Base-by-base conservation (phyloP, 176 grass and related monocot genomes). In the Oryza rufipogon region DNA sequence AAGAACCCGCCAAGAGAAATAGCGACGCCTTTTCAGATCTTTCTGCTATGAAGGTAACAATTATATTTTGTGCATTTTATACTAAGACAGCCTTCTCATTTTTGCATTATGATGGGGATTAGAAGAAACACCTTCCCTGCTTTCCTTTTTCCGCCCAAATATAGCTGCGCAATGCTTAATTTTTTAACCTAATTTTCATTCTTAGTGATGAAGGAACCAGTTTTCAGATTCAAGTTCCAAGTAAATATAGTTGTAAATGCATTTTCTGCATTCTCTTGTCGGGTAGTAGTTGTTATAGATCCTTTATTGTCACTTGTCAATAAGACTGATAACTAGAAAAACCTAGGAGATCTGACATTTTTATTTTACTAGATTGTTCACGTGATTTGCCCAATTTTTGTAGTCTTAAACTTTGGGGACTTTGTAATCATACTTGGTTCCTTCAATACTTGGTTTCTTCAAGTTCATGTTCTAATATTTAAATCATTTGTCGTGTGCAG, bases 1-100 rank as follows among this genome's bases (percentile, higher is more conserved):
- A 87, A 85, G 91, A 93, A 75, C 75, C 88, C 16, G 20, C 87
- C 12, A 95, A 87, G 76, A 80, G 70, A 84, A 87, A 56, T 79
- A 83, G 46, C 8, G 90, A 96, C 84, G 54, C 91, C 20, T 89
- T 99, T 66, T 94, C 97, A 33, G 91, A 99, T 91, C 88, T 99
- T 89, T 99, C 97, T 87, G 65, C 91, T 81, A 84, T 96, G 45
- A 87, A 99, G 93, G 97, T 99, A 70, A 80, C 34, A 45, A 14
- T 87, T 71, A 16, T 87, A 79, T 83, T 73, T 42, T 66, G 34
- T 79, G 46, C 39, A 41, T 23, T 14, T 83, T 73, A 14, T 9
- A 61, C 14, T 79, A 19, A 65, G 48, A 45, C 6, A 46, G 17
- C 72, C 28, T 63, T 86, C 60, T 60, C 11, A 23, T 70, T 83